These are phyloP conservation scores for Candida boidinii DNA, from an alignment of 805 yeast species.

Conservation along the genomic window DNA sequence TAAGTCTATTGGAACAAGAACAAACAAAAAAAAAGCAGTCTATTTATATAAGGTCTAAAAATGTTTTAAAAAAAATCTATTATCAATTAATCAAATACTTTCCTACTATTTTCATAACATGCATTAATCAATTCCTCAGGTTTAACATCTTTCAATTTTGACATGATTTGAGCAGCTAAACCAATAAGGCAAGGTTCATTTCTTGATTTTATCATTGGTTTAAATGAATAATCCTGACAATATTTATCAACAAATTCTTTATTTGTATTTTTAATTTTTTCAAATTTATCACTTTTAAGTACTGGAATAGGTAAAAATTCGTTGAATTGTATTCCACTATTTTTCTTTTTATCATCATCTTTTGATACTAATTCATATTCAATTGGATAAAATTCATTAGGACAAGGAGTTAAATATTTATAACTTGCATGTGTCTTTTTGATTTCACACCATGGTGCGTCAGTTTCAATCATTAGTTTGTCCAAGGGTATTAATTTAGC, in stretches of 20 bases:
- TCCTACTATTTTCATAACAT: conserved; percentile 44
- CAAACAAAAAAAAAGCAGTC: too few relatives aligned
- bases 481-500: conserved; percentile 62
- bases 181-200: conserved; percentile 90
- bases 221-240: conserved; percentile 19
- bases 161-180: conserved; percentile 64
- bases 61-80: too few relatives aligned
- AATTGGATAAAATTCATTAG: conserved; percentile 47
- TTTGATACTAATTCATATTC: conserved; percentile 10
- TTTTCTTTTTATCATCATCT: conserved; percentile 3
- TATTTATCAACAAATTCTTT: conserved; percentile 1
- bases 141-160: conserved; percentile 36
- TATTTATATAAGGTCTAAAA: too few relatives aligned
- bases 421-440: conserved; percentile 74
- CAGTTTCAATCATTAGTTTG: conserved; percentile 78
- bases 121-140: conserved; percentile 35
- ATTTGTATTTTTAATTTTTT: conserved; percentile 15
- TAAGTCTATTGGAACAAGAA: too few relatives aligned
- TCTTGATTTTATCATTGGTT: conserved; percentile 65
- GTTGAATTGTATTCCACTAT: conserved; percentile 25
- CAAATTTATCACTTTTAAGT: conserved; percentile 48
- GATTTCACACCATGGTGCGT: conserved; percentile 98
- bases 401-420: conserved; percentile 44
- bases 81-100: conserved; percentile 35
- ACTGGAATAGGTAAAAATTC: conserved; percentile 52